Conservation (phyloP, 2,329 filamentous ascomycete species). For the Immersiporthe knoxdaviesiana region DNA sequence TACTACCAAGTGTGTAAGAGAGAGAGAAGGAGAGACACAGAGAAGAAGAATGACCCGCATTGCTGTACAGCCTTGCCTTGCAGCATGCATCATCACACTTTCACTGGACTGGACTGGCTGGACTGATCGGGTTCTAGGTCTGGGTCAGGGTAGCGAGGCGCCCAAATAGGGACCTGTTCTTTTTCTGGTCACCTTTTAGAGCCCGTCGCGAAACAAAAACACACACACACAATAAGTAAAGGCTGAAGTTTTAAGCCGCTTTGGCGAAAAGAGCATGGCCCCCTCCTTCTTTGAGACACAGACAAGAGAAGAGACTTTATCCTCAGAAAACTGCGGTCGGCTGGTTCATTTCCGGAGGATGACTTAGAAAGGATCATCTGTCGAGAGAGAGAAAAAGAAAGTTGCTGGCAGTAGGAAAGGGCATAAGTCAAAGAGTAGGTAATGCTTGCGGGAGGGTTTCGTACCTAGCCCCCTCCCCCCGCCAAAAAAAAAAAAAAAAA, state of each 20-base stretch:
- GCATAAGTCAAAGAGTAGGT: not conserved
- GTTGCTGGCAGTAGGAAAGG: not conserved
- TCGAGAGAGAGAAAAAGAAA: not conserved
- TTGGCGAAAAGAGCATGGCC: not conserved
- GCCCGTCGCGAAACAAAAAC: not conserved
- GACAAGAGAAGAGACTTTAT: not conserved
- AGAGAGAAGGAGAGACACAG: not conserved
- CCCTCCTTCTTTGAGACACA: not conserved
- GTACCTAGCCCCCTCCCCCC: not conserved
- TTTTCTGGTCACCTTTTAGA: not conserved
- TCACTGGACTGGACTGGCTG: not conserved
- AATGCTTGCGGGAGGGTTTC: not conserved
- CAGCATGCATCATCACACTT: not conserved
- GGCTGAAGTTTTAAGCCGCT: not conserved
- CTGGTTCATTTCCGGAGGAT: not conserved
- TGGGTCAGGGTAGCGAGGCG: not conserved
- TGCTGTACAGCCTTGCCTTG: not conserved
- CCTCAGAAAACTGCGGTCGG: not conserved
- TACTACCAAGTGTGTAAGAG: no score
- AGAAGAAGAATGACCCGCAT: not conserved
- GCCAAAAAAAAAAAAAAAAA: not conserved
- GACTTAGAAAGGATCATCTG: not conserved
- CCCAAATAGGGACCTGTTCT: not conserved
- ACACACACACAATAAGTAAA: not conserved
- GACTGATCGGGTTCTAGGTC: not conserved